Evolutionary conservation across 1,139 yeast species (phyloP), one percentile per base, ranked within the genome.

Genomic region (Lodderomyces jiufengensis): DNA sequence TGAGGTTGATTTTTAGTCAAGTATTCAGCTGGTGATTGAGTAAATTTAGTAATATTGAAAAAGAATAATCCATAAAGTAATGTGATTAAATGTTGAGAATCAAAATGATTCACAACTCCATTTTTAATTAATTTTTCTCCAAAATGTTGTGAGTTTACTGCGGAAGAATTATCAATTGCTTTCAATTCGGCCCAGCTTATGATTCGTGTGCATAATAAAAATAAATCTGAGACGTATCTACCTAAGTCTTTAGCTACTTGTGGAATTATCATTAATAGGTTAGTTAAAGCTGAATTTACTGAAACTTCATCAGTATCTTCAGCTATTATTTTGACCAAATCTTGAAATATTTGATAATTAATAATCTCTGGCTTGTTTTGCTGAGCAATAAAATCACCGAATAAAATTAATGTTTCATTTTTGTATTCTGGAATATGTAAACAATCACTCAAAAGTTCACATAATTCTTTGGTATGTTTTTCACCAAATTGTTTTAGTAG

Each of bases 61-160:
- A 87, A 86, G 45, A 69, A 80, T n/a, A 80, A 51, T 0, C 84
- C 87, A 46, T 81, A 81, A 2, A 80, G 50, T 24, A 76, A 57
- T 0, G 80, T 69, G 33, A 55, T 54, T 13, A 59, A 49, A 41
- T 61, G 51, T 32, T 47, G 52, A 31, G 48, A 42, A 39, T 55
- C 54, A 32, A 54, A 44, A 7, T n/a, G 3, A 32, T n/a, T 37
- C 33, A 18, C 34, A 23, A 21, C 47, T 33, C 4, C 28, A 20
- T 10, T 45, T 18, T 18, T 18, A 5, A 7, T 5, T 18, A 18
- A 18, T 18, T 5, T 18, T 18, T 18, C 20, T 5, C 6, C 20
- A 5, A 7, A 18, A 5, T 18, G 6, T 5, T 18, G n/a, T 18
- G 20, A 5, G 5, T 5, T 18, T 18, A 18, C 20, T 18, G 5